Base-by-base conservation (phyloP, 225 moss, liverwort and hornwort species). In the Asterella californica region DNA sequence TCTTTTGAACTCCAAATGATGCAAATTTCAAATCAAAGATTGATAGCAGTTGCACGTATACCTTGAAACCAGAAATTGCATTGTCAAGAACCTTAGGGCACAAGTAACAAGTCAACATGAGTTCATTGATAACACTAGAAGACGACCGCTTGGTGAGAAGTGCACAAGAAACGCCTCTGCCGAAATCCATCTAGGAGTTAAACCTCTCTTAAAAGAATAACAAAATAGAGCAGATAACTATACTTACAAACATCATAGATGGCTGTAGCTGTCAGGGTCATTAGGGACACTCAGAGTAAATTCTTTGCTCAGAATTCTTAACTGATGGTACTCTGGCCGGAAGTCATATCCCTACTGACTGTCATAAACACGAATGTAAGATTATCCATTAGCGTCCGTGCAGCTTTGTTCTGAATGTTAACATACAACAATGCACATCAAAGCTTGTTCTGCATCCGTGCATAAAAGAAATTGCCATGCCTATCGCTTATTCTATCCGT, bases 281-380 rank as follows among this genome's bases (percentile, higher is more conserved):
- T 88, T 10, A 88, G 17, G 17, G 88, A 86, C 72, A 88, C 85
- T 18, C 79, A n/a, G 66, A 62, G 74, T 32, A 49, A 86, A 88
- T 45, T 84, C 79, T 1, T 79, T 83, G 77, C 84, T 88, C 22
- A 88, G 8, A 8, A 86, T 38, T 33, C 88, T 72, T 17, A 88
- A 85, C 32, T 67, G 57, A 60, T 88, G 81, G 79, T 88, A 88
- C 48, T 88, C 85, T 47, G 85, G 88, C 67, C 86, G 85, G 50
- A 88, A 88, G 53, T 88, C 88, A 84, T 88, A 83, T 11, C 86
- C 88, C 88, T 86, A 88, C 50, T 88, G 83, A 80, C 88, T 88
- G 78, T 53, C 72, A 5, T n/a, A 25, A 55, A n/a, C 62, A 57
- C 5, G 10, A 19, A 64, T 15, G 17, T 27, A 34, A 42, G 32